Base-by-base conservation (phyloP, 441 rosid genomes). In the Pelargonium fulgidum region DNA sequence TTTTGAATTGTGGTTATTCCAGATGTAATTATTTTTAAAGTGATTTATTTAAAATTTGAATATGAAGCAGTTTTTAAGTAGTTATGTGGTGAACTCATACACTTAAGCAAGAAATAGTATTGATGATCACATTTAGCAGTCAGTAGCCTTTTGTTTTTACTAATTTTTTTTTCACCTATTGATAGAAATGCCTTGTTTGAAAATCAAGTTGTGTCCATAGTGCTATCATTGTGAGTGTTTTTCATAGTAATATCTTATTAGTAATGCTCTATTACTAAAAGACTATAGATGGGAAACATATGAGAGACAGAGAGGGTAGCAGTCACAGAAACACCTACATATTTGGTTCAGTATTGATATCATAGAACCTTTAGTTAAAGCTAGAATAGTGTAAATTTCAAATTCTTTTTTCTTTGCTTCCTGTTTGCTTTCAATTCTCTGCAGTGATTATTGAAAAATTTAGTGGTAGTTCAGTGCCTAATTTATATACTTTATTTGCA, bases 401-500 rank as follows among this genome's bases (percentile, higher is more conserved):
- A 26, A 26, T 3, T 62, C 41, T 62, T 20, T 19, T 4, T 10
- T n/a, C 36, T 63, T 29, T 12, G 36, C 17, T 63, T 29, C 36
- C 13, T 11, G 3, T 58, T 52, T 52, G 59, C 6, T 52, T 52
- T 52, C 59, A 52, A 2, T 13, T 52, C 16, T 41, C 9, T 48
- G 14, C 24, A 7, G 61, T 48, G 7, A 29, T 29, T 36, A 11
- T 2, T 54, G 63, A 24, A 58, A 22, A 56, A 3, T 64, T 44
- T 67, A 14, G 8, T 64, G 63, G 63, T 3, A 29, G 36, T 29
- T 29, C 36, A 29, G 36, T 29, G 36, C 36, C 36, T 29, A 29
- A 29, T 29, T 5, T 29, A 29, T 66, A 29, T 11, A 36, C 64
- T 42, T 67, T 54, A 66, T 62, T 70, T 85, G 66, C 87, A 95